Evolutionary conservation across 2,329 filamentous ascomycete genomes (phyloP).

Genomic region (Alternaria alternata): DNA sequence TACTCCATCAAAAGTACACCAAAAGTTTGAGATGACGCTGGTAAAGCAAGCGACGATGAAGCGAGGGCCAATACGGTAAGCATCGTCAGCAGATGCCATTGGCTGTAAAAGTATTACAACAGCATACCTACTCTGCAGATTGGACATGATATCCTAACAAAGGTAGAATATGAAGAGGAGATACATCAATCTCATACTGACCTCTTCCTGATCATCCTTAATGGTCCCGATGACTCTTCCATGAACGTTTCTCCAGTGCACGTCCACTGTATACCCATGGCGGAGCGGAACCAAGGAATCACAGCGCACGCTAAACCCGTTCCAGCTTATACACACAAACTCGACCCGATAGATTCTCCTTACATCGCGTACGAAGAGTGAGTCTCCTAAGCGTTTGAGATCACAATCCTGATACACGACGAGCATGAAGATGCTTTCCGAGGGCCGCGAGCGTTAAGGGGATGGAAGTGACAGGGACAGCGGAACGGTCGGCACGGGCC

Average conservation of each 20-base stretch:
- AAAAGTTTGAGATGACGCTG: background rate
- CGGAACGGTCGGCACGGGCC: background rate
- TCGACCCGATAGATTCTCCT: background rate
- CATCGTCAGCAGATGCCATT: background rate
- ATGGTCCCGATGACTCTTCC: background rate
- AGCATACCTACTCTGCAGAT: background rate
- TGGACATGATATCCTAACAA: too few relatives aligned
- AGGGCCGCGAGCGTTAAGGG: background rate
- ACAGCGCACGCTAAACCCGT: background rate
- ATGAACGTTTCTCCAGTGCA: background rate
- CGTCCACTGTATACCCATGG: background rate
- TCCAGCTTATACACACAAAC: background rate
- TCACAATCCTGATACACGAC: background rate
- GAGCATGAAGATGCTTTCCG: background rate
- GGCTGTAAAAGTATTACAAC: background rate
- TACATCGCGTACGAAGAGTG: background rate
- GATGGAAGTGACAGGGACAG: slow-evolving; percentile 1
- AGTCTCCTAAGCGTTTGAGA: background rate
- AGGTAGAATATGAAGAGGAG: too few relatives aligned
- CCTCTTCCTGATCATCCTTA: background rate
- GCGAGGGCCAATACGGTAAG: background rate
- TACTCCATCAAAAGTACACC: too few relatives aligned
- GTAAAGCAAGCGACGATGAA: too few relatives aligned
- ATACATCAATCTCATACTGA: too few relatives aligned
- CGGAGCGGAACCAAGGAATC: background rate